Base-by-base conservation (phyloP, 371 early-diverging fungal genomes). In the Sanchytrium tribonematis region DNA sequence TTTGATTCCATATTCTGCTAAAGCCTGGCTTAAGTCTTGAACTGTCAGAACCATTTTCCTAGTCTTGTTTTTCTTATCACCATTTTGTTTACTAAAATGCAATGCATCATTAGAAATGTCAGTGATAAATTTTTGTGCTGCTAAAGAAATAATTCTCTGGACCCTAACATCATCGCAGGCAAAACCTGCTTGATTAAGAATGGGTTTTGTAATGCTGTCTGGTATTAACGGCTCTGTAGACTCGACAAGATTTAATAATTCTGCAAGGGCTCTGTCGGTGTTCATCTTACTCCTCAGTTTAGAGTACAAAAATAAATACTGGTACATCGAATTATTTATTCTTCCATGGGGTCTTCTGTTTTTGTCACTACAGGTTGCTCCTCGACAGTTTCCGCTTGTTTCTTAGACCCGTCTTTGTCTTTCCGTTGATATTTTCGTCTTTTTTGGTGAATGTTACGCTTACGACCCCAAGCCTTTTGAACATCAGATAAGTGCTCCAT, bases 171-270 rank as follows among this genome's bases (percentile, higher is more conserved):
- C 94, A 32, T 86, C 85, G 73, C 90, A 91, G 66, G 89, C 86
- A 70, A 98, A 88, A 1, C 98, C 99, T 1, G 93, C 85, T 74
- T 88, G 82, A 48, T 86, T 83, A 66, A 98, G 78, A 74, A 92
- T 93, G 76, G 95, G 90, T 74, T 97, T 97, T 29, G 92, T 89
- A 16, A 97, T 89, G 31, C 88, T 87, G 74, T 98, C 98, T 31
- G 99, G 99, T 74, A 98, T 73, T 2, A 80, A 32, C 17, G 78
- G 80, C 30, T 68, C 70, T 12, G 48, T 48, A 12, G 48, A 12
- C 22, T 48, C 48, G 12, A 48, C 48, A 12, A 48, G 5, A 22
- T 48, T 48, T 48, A 48, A 48, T 22, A 48, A 22, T 22, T 48
- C 48, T 48, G 48, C 48, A 5, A 48, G 22, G 5, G 48, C 48